These are phyloP conservation scores for Tylopilus felleus DNA, from an alignment of 768 basidiomycete species.

Conservation along the genomic window DNA sequence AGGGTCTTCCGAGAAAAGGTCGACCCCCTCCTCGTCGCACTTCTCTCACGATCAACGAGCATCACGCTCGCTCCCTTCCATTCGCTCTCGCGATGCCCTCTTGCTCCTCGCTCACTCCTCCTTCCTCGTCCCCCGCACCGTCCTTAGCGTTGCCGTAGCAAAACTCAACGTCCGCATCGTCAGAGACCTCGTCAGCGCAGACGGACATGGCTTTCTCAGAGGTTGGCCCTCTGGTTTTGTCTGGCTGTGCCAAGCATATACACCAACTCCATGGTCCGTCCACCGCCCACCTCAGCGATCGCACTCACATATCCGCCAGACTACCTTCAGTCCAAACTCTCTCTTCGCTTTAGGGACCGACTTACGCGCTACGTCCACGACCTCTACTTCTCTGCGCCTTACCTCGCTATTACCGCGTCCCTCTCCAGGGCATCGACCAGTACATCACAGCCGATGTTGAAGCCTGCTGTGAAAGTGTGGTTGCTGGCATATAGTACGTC, in stretches of 20 bases:
- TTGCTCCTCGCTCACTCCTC: slow-evolving; percentile 75
- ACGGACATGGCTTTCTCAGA: slow-evolving; percentile 76
- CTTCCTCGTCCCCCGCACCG: slow-evolving; percentile 83
- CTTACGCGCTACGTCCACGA: slow-evolving; percentile 90
- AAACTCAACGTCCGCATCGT: slow-evolving; percentile 83
- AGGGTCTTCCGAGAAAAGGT: too few species aligned
- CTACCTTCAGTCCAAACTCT: slow-evolving; percentile 82
- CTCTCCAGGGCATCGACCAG: slow-evolving; percentile 79
- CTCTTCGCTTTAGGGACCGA: slow-evolving; percentile 78
- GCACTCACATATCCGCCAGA: slow-evolving; percentile 41
- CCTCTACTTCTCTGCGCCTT: slow-evolving; percentile 72
- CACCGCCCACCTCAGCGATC: neutral
- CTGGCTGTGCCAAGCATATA: slow-evolving; percentile 92
- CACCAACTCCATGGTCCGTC: slow-evolving; percentile 86
- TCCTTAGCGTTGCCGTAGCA: slow-evolving; percentile 86
- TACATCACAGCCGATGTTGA: slow-evolving; percentile 93
- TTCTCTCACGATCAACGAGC: too few species aligned
- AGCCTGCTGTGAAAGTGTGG: slow-evolving; percentile 80
- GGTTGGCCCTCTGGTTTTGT: slow-evolving; percentile 87
- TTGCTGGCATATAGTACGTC: slow-evolving; percentile 87
- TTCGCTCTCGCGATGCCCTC: slow-evolving; percentile 63
- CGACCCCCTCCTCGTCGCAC: too few species aligned
- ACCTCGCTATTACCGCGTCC: slow-evolving; percentile 63
- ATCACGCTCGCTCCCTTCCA: too few species aligned
- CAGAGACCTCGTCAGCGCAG: slow-evolving; percentile 82